Percentiles rank a stretch among this genome's conserved stretches.
phyloP scores from a whole-genome alignment of 202 grass and related monocot genomes.

The Elaeis oleifera region DNA sequence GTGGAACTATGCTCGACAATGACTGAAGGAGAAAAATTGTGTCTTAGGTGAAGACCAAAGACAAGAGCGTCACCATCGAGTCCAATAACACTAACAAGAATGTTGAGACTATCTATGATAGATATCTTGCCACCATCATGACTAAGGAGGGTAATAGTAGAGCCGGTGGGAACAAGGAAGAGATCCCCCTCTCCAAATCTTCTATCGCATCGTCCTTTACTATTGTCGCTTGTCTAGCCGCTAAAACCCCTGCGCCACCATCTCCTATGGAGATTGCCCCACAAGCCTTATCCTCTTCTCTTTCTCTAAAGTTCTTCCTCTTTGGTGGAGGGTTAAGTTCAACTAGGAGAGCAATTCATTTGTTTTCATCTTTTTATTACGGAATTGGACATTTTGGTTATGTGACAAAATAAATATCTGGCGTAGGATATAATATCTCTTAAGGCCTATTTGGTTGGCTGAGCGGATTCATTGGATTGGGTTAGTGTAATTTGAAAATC shows the following conservation, averaged over 20 bases:
- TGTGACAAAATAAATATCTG: too few species aligned
- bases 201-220: too few species aligned
- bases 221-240: constrained; percentile 12
- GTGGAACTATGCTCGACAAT: constrained; percentile 81
- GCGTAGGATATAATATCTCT: too few species aligned
- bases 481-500: too few species aligned
- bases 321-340: constrained; percentile 2
- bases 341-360: too few species aligned
- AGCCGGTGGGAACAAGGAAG: constrained; percentile 14
- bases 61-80: constrained; percentile 77
- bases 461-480: too few species aligned
- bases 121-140: constrained; percentile 69
- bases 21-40: constrained; percentile 87
- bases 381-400: too few species aligned
- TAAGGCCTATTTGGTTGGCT: too few species aligned
- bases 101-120: constrained; percentile 82
- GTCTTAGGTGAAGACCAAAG: constrained; percentile 70
- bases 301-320: constrained; percentile 17
- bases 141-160: neutral
- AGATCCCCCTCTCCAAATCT: constrained; percentile 64
- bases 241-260: neutral
- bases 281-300: constrained; percentile 12
- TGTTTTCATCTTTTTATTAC: too few species aligned
- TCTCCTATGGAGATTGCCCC: neutral
- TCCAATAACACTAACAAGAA: constrained; percentile 97